Conservation (phyloP, 305 asterid species). For the Stenogyne calaminthoides region DNA sequence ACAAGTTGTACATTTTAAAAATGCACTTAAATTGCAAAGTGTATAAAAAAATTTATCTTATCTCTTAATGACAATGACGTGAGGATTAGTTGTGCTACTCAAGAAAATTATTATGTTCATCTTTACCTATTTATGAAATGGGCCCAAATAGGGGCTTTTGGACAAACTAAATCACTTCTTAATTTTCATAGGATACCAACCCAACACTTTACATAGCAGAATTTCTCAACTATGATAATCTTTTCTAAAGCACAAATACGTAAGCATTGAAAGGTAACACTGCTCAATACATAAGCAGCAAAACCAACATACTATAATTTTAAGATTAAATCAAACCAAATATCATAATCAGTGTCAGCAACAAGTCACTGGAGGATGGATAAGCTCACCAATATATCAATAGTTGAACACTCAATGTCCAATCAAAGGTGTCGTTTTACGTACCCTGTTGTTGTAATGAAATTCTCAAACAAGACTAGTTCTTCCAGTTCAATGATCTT, state of each 20-base stretch:
- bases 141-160: not conserved
- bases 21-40: too few species aligned
- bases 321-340: not conserved
- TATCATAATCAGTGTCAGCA: not conserved
- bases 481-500: not conserved
- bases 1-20: too few species aligned
- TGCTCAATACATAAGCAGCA: not conserved
- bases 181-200: not conserved
- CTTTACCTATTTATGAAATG: not conserved
- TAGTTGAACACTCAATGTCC: not conserved
- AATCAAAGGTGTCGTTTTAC: not conserved
- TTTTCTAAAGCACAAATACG: not conserved
- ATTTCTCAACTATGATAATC: not conserved
- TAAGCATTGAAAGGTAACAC: not conserved
- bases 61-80: too few species aligned
- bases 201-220: not conserved
- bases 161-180: not conserved
- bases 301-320: not conserved
- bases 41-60: too few species aligned
- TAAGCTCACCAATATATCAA: not conserved
- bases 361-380: not conserved
- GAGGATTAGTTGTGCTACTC: not conserved
- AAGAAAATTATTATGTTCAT: not conserved
- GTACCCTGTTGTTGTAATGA: not conserved
- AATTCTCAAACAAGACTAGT: not conserved